Evolutionary conservation across 2,329 filamentous ascomycete genomes (phyloP), one percentile per base, ranked within the genome.

Genomic region (Canariomyces notabilis): DNA sequence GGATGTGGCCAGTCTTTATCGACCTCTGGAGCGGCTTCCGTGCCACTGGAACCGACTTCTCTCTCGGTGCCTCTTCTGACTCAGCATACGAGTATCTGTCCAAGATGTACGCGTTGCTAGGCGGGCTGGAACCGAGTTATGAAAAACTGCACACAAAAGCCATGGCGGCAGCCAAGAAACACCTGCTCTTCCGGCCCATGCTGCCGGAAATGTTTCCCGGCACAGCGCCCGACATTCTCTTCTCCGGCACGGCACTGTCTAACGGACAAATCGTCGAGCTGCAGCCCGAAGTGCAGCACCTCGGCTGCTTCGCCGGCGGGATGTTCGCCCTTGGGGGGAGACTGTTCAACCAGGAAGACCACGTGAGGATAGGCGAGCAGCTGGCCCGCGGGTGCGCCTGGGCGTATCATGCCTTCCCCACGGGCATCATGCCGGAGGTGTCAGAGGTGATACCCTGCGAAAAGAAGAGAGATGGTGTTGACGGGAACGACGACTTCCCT

Each of bases 181-280:
- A 82, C 56, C 68, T 89, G 19, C 75, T 89, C 48, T 89, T 80
- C 65, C 75, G 78, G 0, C 86, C 86, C 1, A 79, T 87, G 71
- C 75, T 78, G 7, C 77, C 77, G 1, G 66, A 72, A 15, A 71
- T 32, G 12, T 45, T 37, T 15, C 38, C 47, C n/a, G 34, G 19
- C 16, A 12, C 42, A 3, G 23, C 38, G 5, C 31, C 43, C 12
- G 73, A 86, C 52, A 76, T 87, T 19, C 70, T 87, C 21, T 67
- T 85, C 44, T 71, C 80, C 0, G 82, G 62, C 42, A 68, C 65
- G 38, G 63, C 60, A 36, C 55, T 65, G 31, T 59, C 60, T 23
- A 57, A 58, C 12, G 55, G 58, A 15, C 52, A 48, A 12, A 53
- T 56, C 37, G 51, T 59, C 16, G 60, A 66, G 18, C 61, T 68